Base-by-base conservation (phyloP, 108 stramenopile species). In the Conticribra guillardii region DNA sequence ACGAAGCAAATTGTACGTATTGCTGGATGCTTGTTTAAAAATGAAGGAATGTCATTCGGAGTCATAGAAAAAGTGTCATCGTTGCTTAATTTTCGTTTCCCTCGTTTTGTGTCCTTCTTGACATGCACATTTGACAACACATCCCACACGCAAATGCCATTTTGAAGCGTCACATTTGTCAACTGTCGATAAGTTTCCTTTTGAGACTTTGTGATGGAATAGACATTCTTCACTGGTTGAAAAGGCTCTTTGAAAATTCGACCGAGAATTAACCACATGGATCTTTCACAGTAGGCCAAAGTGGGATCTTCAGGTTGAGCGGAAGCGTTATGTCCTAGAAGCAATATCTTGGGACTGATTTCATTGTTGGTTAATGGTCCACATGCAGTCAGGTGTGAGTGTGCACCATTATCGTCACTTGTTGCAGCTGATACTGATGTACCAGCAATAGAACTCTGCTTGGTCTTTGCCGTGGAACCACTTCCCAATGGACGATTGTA, bases 91-190 rank as follows among this genome's bases (percentile, higher is more conserved):
- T 41, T 41, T 41, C 37, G 37, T 41, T 41, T 41, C 11, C 37
- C 37, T 11, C 37, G 5, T 41, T 11, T 5, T 9, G 5, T 41
- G 4, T 3, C 11, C 11, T 62, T 15, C 18, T 24, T 62, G 3
- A 24, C 18, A 45, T 62, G 60, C 3, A 62, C 60, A 37, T 37
- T 24, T 14, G 60, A 37, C 30, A 19, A 23, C 4, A 62, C 60
- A 18, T 62, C 60, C 60, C 60, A 62, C 8, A 62, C 41, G 41
- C 41, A 41, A 44, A 62, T 62, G 7, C 60, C 60, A 29, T 41
- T n/a, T 7, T 17, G 15, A 3, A 62, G 7, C 5, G 34, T 24
- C 8, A 19, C 22, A 4, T 37, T 17, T 44, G 18, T 45, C 19
- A 62, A 24, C 30, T 9, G 8, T 7, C 30, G 5, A 45, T 33